Evolutionary conservation across 2,329 filamentous ascomycete genomes (phyloP), one percentile per base, ranked within the genome.

Genomic region (Xylaria sp.): DNA sequence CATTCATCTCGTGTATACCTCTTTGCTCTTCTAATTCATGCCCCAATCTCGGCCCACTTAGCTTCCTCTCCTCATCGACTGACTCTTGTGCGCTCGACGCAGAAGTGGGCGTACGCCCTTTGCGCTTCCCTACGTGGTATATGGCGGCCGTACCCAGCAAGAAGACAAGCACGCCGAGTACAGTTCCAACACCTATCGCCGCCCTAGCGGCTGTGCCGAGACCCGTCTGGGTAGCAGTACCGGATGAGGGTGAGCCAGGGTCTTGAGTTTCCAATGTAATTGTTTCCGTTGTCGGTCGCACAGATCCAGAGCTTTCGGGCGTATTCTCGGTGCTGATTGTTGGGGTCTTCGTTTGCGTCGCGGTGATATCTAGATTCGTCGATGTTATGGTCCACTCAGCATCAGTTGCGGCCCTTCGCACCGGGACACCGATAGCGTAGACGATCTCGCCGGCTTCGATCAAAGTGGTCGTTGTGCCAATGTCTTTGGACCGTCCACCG

Each of bases 381-480:
- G 51, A 54, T 15, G 53, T 2, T 15, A 56, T 38, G 20, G n/a
- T 36, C 53, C 33, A 56, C 53, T 38, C 13, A 3, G 31, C 31
- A 10, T 38, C 33, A 38, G 17, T 38, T 38, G 53, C 17, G 28
- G 31, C 53, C 48, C 48, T 53, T 53, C 17, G 23, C 7, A 53
- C 48, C 3, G 15, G 23, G 26, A 53, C 48, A 31, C 48, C 23
- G 7, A 28, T 26, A 0, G 31, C 49, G 28, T 57, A 63, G n/a
- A 57, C 40, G 4, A 11, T 38, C 15, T 63, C 51, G n/a, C 61
- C 61, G 10, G 38, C 51, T 1, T 7, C 6, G 13, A 63, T 63
- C 61, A 48, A 31, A 4, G 49, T 28, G 3, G n/a, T 63, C 4
- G 61, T 63, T 1, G 51, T 63, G 20, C 51, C 60, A 11, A 56